These are phyloP conservation scores for Tolypocladium amazonense DNA, from an alignment of 2,329 filamentous ascomycete species.

Conservation along the genomic window DNA sequence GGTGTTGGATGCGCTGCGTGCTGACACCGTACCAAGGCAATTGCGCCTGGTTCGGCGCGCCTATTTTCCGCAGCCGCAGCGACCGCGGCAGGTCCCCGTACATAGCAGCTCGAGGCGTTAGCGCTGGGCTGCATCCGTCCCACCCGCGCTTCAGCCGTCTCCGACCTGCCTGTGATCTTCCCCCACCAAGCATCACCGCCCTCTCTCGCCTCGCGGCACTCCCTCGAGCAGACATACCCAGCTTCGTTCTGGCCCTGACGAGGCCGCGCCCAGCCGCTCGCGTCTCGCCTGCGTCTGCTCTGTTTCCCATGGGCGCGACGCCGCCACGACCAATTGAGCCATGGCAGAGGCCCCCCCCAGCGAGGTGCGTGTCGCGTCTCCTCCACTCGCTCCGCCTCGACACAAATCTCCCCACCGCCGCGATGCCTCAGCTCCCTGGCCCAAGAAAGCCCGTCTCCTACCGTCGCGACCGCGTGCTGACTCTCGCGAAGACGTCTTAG, in stretches of 20 bases:
- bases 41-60: background rate
- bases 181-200: background rate
- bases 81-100: background rate
- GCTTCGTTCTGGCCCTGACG: background rate
- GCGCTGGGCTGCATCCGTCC: background rate
- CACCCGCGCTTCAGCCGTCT: background rate
- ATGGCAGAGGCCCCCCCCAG: constrained; percentile 35
- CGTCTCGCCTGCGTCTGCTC: background rate
- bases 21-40: background rate
- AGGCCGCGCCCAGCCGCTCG: background rate
- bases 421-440: background rate
- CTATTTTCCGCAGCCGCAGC: background rate
- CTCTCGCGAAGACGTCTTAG: constrained; percentile 28
- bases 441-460: background rate
- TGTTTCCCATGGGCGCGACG: constrained; percentile 30
- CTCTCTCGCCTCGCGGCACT: background rate
- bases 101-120: no score
- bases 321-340: constrained; percentile 31
- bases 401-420: background rate
- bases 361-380: constrained; percentile 27
- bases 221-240: background rate
- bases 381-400: background rate
- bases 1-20: background rate
- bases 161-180: background rate
- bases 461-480: constrained; percentile 8